A percentile compares a stretch with the other conserved stretches of the same genome.
These are phyloP conservation scores for Globisporangium carolinianum DNA, from an alignment of 352 stramenopile genomes.

Conservation along the genomic window DNA sequence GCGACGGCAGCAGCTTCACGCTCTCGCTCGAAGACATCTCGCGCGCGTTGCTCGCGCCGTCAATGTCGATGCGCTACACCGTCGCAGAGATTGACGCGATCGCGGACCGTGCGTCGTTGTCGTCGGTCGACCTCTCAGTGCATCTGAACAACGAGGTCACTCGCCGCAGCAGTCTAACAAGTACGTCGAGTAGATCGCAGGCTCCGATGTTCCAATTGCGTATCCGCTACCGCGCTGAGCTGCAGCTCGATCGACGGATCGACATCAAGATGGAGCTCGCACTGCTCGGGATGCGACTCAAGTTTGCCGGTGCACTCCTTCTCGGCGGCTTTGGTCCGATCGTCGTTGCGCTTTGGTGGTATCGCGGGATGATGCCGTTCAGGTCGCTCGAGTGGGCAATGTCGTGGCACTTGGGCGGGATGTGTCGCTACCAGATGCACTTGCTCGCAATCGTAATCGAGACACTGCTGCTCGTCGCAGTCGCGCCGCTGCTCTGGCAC, in stretches of 20 bases:
- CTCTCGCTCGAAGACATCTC: conserved; percentile 28
- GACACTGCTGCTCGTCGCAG: conserved; percentile 6
- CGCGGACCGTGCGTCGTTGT: background rate
- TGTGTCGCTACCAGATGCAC: conserved; percentile 2
- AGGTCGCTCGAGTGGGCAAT: background rate
- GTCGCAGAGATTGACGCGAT: conserved; percentile 1
- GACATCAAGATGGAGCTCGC: conserved; percentile 11
- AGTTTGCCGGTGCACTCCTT: conserved; percentile 9
- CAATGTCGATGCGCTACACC: conserved; percentile 6
- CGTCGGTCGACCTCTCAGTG: background rate
- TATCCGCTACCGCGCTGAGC: conserved; percentile 22
- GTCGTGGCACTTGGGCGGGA: background rate
- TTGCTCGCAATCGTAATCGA: conserved; percentile 1
- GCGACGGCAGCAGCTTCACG: conserved; percentile 22
- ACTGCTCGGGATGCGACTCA: conserved; percentile 7
- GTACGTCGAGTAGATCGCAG: background rate
- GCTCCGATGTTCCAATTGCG: conserved; percentile 19
- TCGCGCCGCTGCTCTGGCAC: conserved; percentile 22
- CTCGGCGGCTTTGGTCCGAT: conserved; percentile 3
- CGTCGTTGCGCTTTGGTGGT: background rate
- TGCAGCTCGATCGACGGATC: conserved; percentile 24
- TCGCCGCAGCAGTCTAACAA: background rate
- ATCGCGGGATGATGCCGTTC: background rate
- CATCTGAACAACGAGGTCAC: background rate
- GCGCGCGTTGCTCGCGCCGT: conserved; percentile 17